These are phyloP conservation scores for Cladorrhinum sp. DNA, from an alignment of 2,329 filamentous ascomycete species.

Conservation along the genomic window DNA sequence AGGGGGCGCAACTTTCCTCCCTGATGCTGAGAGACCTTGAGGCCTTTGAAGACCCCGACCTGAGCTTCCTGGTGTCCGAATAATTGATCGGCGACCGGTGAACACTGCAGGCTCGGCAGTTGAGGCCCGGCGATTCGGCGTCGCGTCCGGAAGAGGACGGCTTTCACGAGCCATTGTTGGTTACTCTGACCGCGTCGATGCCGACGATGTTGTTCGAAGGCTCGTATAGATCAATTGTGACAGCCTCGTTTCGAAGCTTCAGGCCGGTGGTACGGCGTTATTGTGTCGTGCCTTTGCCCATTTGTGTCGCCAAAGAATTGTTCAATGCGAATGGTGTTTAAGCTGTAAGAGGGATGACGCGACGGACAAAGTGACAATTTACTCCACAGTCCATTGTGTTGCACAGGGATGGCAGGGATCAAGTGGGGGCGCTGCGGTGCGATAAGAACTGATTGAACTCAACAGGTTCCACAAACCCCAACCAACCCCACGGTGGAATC, in stretches of 20 bases:
- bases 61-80: constrained; percentile 40
- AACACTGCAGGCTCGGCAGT: constrained; percentile 41
- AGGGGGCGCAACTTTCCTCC: constrained; percentile 38
- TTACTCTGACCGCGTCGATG: not conserved
- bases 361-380: not conserved
- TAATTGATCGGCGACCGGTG: constrained; percentile 34
- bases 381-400: not conserved
- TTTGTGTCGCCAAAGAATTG: not conserved
- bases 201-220: not conserved
- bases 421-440: not conserved
- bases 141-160: constrained; percentile 22
- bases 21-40: constrained; percentile 46
- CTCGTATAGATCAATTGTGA: not conserved
- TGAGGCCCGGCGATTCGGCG: constrained; percentile 33
- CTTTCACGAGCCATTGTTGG: constrained; percentile 24
- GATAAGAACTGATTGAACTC: not conserved
- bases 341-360: not conserved
- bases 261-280: not conserved
- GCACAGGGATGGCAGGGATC: not conserved
- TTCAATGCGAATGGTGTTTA: not conserved
- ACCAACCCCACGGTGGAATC: not conserved
- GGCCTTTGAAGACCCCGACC: constrained; percentile 32
- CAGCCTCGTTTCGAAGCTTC: not conserved
- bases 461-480: not conserved
- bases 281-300: not conserved